Conservation (phyloP, 2,329 filamentous ascomycete genomes). For the Thermothelomyces thermophilus region DNA sequence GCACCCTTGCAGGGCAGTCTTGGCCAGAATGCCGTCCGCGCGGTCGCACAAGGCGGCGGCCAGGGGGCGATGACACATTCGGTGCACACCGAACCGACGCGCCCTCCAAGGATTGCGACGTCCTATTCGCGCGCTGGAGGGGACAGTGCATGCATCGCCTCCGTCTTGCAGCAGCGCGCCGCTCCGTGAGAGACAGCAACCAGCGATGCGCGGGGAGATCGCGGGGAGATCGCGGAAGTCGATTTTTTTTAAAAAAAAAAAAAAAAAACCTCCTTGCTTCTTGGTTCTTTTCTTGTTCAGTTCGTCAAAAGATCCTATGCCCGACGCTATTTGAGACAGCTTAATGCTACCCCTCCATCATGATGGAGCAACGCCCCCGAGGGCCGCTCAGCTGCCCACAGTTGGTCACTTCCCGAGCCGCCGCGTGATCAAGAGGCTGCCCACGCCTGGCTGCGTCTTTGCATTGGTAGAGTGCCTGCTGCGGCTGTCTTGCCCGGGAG, state of each 20-base stretch:
- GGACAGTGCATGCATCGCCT: slow-evolving; percentile 1
- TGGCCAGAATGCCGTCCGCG: slow-evolving; percentile 7
- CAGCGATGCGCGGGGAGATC: neutral
- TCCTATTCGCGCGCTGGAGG: neutral
- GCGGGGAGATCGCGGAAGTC: too few relatives aligned
- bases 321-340: slow-evolving; percentile 11
- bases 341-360: slow-evolving; percentile 7
- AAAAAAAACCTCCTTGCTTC: too few relatives aligned
- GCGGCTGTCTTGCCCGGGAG: slow-evolving; percentile 11
- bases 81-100: slow-evolving; percentile 8
- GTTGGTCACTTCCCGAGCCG: slow-evolving; percentile 11
- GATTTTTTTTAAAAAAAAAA: too few relatives aligned
- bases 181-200: neutral
- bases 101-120: neutral
- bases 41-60: neutral
- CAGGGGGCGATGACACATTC: neutral
- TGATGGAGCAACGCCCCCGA: slow-evolving; percentile 7
- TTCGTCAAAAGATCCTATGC: slow-evolving; percentile 3
- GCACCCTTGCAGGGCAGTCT: slow-evolving; percentile 1
- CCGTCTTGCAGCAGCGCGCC: slow-evolving; percentile 9
- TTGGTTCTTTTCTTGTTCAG: too few relatives aligned
- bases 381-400: slow-evolving; percentile 23
- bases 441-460: neutral
- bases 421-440: slow-evolving; percentile 22
- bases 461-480: neutral